These are phyloP conservation scores for Wickerhamiella allomyrinae DNA, from an alignment of 805 yeast species.

Conservation along the genomic window DNA sequence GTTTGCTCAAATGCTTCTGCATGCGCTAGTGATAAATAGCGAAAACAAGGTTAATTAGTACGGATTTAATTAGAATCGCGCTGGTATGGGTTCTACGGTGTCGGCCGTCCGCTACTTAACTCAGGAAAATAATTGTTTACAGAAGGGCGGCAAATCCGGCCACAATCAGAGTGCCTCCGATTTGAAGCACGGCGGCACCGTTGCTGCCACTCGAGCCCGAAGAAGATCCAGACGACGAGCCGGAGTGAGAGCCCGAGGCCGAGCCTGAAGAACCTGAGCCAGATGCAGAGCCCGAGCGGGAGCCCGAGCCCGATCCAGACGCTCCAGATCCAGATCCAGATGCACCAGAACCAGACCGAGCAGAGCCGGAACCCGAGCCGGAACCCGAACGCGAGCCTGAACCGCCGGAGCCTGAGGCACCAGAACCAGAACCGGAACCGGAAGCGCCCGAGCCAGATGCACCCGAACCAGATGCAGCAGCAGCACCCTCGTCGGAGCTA, in stretches of 20 bases:
- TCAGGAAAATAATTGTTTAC: too few species aligned
- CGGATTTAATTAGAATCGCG: too few species aligned
- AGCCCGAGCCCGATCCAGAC: background rate
- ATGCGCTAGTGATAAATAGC: too few species aligned
- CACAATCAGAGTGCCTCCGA: slow-evolving; percentile 12
- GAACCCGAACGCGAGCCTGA: background rate
- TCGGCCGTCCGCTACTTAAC: too few species aligned
- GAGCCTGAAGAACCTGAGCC: background rate
- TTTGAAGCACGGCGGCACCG: slow-evolving; percentile 2
- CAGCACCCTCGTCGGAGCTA: background rate
- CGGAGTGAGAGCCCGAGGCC: background rate
- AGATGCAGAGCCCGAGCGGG: background rate
- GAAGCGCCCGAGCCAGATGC: background rate
- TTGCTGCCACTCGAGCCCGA: background rate
- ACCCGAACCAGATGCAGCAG: background rate
- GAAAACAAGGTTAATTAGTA: too few species aligned
- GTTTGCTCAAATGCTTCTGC: too few species aligned
- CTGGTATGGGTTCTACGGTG: too few species aligned
- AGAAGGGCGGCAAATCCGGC: slow-evolving; percentile 12
- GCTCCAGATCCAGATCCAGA: background rate
- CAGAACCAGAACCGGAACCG: slow-evolving; percentile 1
- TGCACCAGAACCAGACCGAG: background rate
- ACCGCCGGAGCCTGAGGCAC: background rate
- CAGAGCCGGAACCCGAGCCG: background rate
- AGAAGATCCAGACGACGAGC: background rate